A percentile compares a stretch with the other conserved stretches of the same genome.
These are phyloP conservation scores for Colletotrichum horii DNA, from an alignment of 2,329 filamentous ascomycete genomes.

Conservation along the genomic window DNA sequence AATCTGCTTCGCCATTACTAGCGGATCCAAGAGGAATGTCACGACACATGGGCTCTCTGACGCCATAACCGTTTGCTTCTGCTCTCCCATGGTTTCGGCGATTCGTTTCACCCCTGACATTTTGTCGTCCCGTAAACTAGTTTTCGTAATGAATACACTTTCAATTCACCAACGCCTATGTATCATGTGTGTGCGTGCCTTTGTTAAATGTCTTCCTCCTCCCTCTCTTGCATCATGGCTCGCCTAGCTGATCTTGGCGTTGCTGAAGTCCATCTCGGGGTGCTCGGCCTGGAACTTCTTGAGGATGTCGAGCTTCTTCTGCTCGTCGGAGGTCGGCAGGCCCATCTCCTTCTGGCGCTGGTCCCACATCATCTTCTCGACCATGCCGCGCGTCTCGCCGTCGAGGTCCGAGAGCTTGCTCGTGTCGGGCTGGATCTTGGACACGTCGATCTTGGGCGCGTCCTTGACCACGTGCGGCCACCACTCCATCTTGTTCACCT, in stretches of 20 bases:
- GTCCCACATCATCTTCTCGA: slow-evolving; percentile 99
- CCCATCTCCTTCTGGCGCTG: slow-evolving; percentile 96
- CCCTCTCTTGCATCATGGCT: neutral
- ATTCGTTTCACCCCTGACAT: slow-evolving; percentile 72
- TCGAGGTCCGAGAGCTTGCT: slow-evolving; percentile 92
- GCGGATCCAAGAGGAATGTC: slow-evolving; percentile 61
- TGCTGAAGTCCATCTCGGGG: slow-evolving; percentile 75
- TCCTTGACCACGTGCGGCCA: slow-evolving; percentile 90
- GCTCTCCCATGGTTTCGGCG: slow-evolving; percentile 51
- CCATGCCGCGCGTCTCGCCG: slow-evolving; percentile 93
- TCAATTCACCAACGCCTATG: neutral
- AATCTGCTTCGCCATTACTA: slow-evolving; percentile 59
- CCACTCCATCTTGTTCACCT: slow-evolving; percentile 97
- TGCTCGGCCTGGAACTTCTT: slow-evolving; percentile 89
- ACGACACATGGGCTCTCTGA: slow-evolving; percentile 64
- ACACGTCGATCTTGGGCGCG: slow-evolving; percentile 91
- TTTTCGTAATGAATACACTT: neutral
- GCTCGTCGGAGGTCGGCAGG: slow-evolving; percentile 87
- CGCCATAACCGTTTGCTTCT: slow-evolving; percentile 42
- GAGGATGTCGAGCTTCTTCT: slow-evolving; percentile 92
- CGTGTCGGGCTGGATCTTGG: slow-evolving; percentile 93
- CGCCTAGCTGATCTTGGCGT: slow-evolving; percentile 63
- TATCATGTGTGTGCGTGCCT: neutral
- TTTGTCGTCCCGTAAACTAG: neutral
- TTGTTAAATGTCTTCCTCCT: neutral